phyloP scores from a whole-genome alignment of 768 basidiomycete species.

The Amanita molliuscula region DNA sequence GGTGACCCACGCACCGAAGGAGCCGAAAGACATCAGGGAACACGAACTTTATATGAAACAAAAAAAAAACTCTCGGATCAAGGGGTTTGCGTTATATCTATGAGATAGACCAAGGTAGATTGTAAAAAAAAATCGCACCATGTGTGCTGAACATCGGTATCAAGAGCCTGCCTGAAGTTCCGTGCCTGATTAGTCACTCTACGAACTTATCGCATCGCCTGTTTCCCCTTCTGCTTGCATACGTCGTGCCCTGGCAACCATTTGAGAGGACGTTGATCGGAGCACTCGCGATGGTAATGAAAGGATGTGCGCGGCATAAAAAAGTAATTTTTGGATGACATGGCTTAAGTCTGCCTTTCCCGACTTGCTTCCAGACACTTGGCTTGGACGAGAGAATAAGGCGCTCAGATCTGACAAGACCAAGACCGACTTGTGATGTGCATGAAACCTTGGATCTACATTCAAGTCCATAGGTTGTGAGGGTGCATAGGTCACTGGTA shows the following conservation, averaged over 20 bases:
- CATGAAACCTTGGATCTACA: slow-evolving; percentile 22
- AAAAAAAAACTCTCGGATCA: no score
- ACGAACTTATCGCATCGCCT: background rate
- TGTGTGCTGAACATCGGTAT: no score
- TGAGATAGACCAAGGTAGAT: no score
- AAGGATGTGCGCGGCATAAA: slow-evolving; percentile 56
- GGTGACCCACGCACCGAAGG: no score
- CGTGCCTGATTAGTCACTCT: background rate
- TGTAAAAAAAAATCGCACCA: no score
- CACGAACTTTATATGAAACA: no score
- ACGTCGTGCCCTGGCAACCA: slow-evolving; percentile 15
- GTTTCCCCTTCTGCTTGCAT: slow-evolving; percentile 13
- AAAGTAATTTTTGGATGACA: slow-evolving; percentile 50
- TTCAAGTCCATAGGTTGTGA: slow-evolving; percentile 8
- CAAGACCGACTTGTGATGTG: slow-evolving; percentile 29
- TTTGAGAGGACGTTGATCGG: slow-evolving; percentile 31
- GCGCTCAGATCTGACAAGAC: slow-evolving; percentile 45
- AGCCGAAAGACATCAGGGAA: no score
- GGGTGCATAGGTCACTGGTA: slow-evolving; percentile 19
- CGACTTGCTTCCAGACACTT: background rate
- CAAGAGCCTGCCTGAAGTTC: background rate
- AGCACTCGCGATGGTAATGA: slow-evolving; percentile 35
- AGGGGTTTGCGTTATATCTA: no score
- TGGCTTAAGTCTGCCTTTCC: slow-evolving; percentile 19
- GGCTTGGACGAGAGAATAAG: slow-evolving; percentile 22